Evolutionary conservation across 1,139 yeast genomes (phyloP), one percentile per base, ranked within the genome.

Genomic region (Pichia sp.): DNA sequence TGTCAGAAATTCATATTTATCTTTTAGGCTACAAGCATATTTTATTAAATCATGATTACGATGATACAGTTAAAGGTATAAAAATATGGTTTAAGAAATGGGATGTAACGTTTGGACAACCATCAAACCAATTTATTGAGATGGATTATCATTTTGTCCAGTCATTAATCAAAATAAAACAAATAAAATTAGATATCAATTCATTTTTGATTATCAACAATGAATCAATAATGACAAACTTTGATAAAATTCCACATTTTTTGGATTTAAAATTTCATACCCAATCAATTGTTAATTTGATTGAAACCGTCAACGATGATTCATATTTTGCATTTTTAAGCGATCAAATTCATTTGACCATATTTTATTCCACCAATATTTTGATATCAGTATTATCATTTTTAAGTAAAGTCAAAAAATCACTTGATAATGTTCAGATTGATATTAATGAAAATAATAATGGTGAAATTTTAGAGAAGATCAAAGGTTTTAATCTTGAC

Each of bases 71-170:
- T 25, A 9, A 53, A 42, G 38, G 59, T 58, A 59, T 84, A n/a
- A 66, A 67, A 27, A 58, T 63, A 7, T 86, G 95, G 95, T 70
- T 75, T 51, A 77, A 75, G 3, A 84, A 79, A 59, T 86, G 95
- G 94, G 79, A 74, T 44, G 80, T 80, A 57, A 64, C 85, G 22
- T 80, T 85, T 60, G 76, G 76, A 46, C 92, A 85, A 61, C 87
- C 92, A 0, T 79, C 83, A 1, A 71, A 83, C 40, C 94, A 86
- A 60, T 85, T 85, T 66, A 85, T 85, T 9, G 92, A 84, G 58
- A 76, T 83, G 49, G 82, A 84, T 45, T 83, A 80, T 61, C 80
- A 84, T 62, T 84, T 82, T 56, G 78, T 84, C 46, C 72, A 76
- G 50, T 68, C 84, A 47, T 65, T 80, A 51, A 74, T 82, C 1